Percentiles rank a stretch among this genome's conserved stretches.
Conservation (phyloP, 179 eudicot genomes). For the Corrigiola litoralis region DNA sequence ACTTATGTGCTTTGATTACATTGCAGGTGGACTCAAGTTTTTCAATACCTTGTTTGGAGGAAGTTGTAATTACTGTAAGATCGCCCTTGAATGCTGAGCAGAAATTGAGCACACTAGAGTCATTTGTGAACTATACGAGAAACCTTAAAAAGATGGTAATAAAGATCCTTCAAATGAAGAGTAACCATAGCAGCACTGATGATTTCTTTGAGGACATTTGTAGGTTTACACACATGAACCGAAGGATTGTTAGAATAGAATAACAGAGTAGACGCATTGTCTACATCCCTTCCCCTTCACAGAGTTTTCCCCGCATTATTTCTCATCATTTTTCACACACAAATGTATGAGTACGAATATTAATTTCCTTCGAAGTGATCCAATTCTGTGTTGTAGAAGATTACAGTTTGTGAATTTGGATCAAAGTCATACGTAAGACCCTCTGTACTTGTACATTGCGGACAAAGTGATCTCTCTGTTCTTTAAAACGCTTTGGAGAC, state of each 20-base stretch:
- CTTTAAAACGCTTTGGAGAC: too few relatives aligned
- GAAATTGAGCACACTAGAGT: slow-evolving; percentile 86
- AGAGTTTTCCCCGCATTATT: slow-evolving; percentile 2
- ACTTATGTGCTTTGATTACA: too few relatives aligned
- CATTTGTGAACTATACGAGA: slow-evolving; percentile 59
- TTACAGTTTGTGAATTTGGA: too few relatives aligned
- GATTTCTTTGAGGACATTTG: slow-evolving; percentile 91
- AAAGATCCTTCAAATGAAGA: slow-evolving; percentile 91
- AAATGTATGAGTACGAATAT: slow-evolving; percentile 6
- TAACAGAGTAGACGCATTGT: slow-evolving; percentile 17
- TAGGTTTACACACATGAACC: slow-evolving; percentile 60
- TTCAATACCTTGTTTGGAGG: slow-evolving; percentile 77
- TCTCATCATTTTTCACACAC: neutral
- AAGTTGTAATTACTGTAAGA: slow-evolving; percentile 68
- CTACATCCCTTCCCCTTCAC: neutral
- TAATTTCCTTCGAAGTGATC: slow-evolving; percentile 1
- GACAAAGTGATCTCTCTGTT: too few relatives aligned
- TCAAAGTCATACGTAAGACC: neutral
- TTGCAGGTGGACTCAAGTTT: slow-evolving; percentile 73
- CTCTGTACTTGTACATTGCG: too few relatives aligned
- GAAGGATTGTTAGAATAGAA: slow-evolving; percentile 56
- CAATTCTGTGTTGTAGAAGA: neutral
- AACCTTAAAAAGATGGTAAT: slow-evolving; percentile 71
- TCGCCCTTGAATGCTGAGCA: slow-evolving; percentile 94
- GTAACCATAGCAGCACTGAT: slow-evolving; percentile 83